phyloP scores from a whole-genome alignment of 306 rosid genomes.

The Canavalia gladiata region DNA sequence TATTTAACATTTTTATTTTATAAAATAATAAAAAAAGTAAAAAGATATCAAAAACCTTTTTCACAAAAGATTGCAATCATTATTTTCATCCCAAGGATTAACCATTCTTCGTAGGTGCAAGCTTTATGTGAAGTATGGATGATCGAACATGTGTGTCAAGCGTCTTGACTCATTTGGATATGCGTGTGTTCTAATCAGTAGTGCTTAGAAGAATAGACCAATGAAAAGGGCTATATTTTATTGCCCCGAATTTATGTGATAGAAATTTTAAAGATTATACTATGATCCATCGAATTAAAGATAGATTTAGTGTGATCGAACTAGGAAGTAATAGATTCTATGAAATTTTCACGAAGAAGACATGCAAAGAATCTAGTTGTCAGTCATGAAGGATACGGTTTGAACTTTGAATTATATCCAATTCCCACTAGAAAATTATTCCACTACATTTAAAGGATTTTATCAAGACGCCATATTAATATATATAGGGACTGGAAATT shows the following conservation, averaged over 20 bases:
- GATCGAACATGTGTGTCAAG: not conserved
- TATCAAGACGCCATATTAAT: no score
- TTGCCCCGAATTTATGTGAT: not conserved
- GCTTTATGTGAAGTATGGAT: not conserved
- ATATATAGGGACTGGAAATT: no score
- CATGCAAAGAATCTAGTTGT: not conserved
- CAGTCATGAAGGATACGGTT: slow-evolving; percentile 9
- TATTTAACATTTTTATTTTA: no score
- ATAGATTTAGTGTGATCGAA: not conserved
- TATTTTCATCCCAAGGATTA: not conserved
- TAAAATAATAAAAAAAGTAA: no score
- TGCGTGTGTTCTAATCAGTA: not conserved
- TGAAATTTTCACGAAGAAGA: not conserved
- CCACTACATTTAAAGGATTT: not conserved
- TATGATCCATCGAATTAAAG: not conserved
- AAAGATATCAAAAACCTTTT: no score
- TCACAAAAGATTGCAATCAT: not conserved
- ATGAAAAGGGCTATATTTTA: not conserved
- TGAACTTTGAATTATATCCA: not conserved
- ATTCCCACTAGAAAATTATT: not conserved
- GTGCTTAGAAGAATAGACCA: not conserved
- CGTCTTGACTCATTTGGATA: not conserved
- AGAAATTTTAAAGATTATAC: not conserved
- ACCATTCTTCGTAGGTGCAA: not conserved
- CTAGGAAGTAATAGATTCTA: slow-evolving; percentile 1